These are phyloP conservation scores for Sporothrix euskadiensis DNA, from an alignment of 2,329 filamentous ascomycete species.

Conservation along the genomic window DNA sequence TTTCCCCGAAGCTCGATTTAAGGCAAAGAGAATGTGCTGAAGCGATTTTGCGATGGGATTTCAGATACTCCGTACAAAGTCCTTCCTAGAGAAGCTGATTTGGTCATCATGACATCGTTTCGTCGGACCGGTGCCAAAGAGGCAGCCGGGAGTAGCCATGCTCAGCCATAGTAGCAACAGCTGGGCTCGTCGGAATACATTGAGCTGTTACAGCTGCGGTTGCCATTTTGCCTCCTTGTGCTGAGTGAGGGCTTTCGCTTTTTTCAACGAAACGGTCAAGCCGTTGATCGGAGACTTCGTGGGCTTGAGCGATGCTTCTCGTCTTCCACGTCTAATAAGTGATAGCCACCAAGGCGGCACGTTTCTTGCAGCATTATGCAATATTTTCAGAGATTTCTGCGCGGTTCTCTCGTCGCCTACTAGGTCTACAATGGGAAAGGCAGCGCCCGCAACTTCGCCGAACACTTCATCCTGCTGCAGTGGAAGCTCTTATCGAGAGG, in stretches of 20 bases:
- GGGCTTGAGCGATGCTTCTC: background rate
- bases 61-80: background rate
- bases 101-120: conserved; percentile 15
- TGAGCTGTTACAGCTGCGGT: background rate
- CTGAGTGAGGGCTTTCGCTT: background rate
- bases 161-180: background rate
- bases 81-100: background rate
- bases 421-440: conserved; percentile 1
- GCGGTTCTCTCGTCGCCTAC: background rate
- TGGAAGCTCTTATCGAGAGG: background rate
- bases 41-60: background rate
- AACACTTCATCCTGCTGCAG: background rate
- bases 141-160: background rate
- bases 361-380: background rate
- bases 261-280: background rate
- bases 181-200: background rate
- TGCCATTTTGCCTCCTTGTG: conserved; percentile 4
- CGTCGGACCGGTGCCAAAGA: background rate
- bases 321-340: background rate
- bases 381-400: background rate
- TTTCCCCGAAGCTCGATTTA: background rate
- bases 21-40: background rate
- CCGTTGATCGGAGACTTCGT: background rate
- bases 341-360: background rate
- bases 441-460: background rate